Conservation (phyloP, 768 basidiomycete genomes). For the Rhizopogon vesiculosus region DNA sequence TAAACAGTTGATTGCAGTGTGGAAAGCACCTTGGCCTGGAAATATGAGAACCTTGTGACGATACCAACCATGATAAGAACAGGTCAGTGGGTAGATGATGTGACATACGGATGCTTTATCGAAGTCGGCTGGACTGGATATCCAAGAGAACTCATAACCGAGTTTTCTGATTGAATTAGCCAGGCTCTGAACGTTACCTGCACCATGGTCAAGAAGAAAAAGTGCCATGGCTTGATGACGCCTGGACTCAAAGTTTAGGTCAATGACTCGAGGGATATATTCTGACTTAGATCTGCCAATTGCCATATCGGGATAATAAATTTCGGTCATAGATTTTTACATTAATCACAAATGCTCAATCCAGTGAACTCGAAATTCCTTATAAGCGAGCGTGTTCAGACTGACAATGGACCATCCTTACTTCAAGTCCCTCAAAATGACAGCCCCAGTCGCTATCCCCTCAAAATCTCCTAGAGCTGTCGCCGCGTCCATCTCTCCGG, state of each 20-base stretch:
- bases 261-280: no score
- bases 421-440: conserved; percentile 33
- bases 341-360: no score
- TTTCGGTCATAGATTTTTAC: not conserved
- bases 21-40: conserved; percentile 94
- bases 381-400: conserved; percentile 8
- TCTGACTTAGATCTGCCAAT: not conserved
- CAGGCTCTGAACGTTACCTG: conserved; percentile 90
- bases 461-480: conserved; percentile 26
- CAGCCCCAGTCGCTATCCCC: conserved; percentile 41
- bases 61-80: conserved; percentile 6
- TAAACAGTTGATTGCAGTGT: conserved; percentile 79
- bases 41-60: conserved; percentile 80
- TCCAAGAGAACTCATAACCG: conserved; percentile 88
- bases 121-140: conserved; percentile 77
- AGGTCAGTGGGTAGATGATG: conserved; percentile 3
- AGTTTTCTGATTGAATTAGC: conserved; percentile 86
- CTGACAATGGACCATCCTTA: conserved; percentile 9
- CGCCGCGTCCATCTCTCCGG: conserved; percentile 53
- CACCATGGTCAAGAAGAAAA: conserved; percentile 95
- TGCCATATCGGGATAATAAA: conserved; percentile 6
- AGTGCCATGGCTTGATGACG: conserved; percentile 41
- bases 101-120: conserved; percentile 80
- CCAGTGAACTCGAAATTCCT: not conserved
- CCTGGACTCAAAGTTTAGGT: not conserved